Conservation (phyloP, 2,329 filamentous ascomycete species). For the Xylaria sp. region DNA sequence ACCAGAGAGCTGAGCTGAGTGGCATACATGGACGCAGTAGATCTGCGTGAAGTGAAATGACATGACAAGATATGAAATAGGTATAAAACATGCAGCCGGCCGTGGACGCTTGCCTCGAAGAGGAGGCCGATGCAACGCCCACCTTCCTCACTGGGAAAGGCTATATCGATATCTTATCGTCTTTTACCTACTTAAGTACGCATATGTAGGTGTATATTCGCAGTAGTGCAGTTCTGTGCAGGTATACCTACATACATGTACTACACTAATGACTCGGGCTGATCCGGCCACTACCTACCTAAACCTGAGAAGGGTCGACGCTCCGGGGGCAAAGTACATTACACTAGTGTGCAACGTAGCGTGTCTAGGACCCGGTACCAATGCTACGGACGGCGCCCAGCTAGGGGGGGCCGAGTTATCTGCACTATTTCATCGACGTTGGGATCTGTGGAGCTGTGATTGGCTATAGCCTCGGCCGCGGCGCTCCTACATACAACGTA, state of each 20-base stretch:
- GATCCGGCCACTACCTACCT: background rate
- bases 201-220: no score
- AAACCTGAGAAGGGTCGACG: no score
- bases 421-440: no score
- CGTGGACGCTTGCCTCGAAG: constrained; percentile 10
- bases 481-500: no score
- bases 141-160: constrained; percentile 28
- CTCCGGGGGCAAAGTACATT: no score
- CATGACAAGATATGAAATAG: background rate
- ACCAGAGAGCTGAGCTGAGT: constrained; percentile 18
- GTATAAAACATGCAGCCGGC: background rate
- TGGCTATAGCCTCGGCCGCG: constrained; percentile 22
- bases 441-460: constrained; percentile 10
- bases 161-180: constrained; percentile 24
- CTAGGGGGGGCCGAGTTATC: no score
- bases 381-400: no score
- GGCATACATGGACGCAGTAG: background rate
- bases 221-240: no score
- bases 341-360: no score
- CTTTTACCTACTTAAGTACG: background rate
- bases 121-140: constrained; percentile 5
- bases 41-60: background rate
- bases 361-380: no score
- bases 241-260: no score
- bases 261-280: no score